Percentiles rank a stretch among this genome's conserved stretches.
Evolutionary conservation across 169 alveolate genomes (phyloP).

Genomic region (Ichthyophthirius multifiliis): DNA sequence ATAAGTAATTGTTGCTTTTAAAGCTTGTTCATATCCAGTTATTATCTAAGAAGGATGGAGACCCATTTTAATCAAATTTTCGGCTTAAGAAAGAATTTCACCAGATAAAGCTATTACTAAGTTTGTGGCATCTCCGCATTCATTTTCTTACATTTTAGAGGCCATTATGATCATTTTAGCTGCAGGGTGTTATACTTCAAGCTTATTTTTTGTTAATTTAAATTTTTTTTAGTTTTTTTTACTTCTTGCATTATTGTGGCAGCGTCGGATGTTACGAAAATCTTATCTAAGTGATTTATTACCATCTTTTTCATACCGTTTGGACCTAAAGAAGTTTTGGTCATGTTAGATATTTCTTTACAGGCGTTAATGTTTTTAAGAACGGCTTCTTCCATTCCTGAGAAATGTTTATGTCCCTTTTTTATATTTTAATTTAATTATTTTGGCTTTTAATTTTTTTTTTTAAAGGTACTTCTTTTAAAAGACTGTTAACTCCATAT

Average conservation of each 20-base stretch:
- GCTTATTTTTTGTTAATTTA: neutral
- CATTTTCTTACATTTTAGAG: constrained; percentile 95
- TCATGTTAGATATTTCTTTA: constrained; percentile 89
- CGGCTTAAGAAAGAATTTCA: constrained; percentile 94
- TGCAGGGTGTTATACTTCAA: constrained; percentile 99
- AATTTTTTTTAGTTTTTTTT: neutral
- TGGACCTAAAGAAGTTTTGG: constrained; percentile 96
- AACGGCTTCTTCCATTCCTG: constrained; percentile 93
- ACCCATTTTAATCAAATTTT: constrained; percentile 62
- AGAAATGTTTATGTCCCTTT: constrained; percentile 60
- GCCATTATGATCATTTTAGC: constrained; percentile 98
- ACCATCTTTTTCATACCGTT: constrained; percentile 96
- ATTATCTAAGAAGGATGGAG: constrained; percentile 96
- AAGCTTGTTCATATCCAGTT: constrained; percentile 96
- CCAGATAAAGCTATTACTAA: constrained; percentile 96
- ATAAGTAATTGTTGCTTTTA: constrained; percentile 83
- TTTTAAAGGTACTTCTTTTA: constrained; percentile 12
- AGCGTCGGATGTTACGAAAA: constrained; percentile 96
- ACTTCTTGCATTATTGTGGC: constrained; percentile 94
- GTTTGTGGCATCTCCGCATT: constrained; percentile 98
- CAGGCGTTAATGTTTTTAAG: constrained; percentile 95
- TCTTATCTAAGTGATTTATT: constrained; percentile 96
- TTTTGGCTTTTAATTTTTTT: neutral
- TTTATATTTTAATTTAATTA: too few species aligned
- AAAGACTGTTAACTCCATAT: constrained; percentile 16